These are phyloP conservation scores for Oenanthe javanica DNA, from an alignment of 140 eudicot species.

Conservation along the genomic window DNA sequence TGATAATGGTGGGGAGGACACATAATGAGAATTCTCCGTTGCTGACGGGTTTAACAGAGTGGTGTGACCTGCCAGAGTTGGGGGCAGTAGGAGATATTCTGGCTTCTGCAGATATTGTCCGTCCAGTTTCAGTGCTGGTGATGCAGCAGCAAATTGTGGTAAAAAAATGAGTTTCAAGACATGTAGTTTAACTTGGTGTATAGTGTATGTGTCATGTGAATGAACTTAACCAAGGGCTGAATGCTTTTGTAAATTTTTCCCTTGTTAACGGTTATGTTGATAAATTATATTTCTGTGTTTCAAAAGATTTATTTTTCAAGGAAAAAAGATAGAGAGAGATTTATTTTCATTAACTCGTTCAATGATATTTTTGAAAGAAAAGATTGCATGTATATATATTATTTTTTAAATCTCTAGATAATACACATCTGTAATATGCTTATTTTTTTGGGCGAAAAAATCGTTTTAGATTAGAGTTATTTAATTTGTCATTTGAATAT, in stretches of 20 bases:
- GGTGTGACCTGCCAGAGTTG: conserved; percentile 10
- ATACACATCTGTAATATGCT: too few species aligned
- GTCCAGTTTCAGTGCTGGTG: conserved; percentile 9
- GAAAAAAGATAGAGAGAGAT: too few species aligned
- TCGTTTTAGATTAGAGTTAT: too few species aligned
- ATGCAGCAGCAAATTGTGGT: conserved; percentile 7
- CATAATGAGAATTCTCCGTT: conserved; percentile 3
- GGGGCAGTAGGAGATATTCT: conserved; percentile 8
- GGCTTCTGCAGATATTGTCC: conserved; percentile 1
- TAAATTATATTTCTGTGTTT: neutral
- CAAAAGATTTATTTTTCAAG: too few species aligned
- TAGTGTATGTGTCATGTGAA: neutral
- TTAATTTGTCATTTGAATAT: too few species aligned
- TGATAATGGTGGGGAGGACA: conserved; percentile 6
- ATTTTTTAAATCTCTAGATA: too few species aligned
- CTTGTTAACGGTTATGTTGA: neutral
- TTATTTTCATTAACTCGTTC: too few species aligned
- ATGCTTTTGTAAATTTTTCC: neutral
- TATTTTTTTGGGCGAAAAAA: too few species aligned
- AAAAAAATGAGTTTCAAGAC: neutral
- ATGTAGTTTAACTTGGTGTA: neutral
- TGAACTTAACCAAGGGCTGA: neutral
- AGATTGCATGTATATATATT: too few species aligned
- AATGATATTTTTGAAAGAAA: too few species aligned
- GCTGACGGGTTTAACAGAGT: neutral